These are phyloP conservation scores for Botrytis fabae DNA, from an alignment of 2,329 filamentous ascomycete genomes.

Conservation along the genomic window DNA sequence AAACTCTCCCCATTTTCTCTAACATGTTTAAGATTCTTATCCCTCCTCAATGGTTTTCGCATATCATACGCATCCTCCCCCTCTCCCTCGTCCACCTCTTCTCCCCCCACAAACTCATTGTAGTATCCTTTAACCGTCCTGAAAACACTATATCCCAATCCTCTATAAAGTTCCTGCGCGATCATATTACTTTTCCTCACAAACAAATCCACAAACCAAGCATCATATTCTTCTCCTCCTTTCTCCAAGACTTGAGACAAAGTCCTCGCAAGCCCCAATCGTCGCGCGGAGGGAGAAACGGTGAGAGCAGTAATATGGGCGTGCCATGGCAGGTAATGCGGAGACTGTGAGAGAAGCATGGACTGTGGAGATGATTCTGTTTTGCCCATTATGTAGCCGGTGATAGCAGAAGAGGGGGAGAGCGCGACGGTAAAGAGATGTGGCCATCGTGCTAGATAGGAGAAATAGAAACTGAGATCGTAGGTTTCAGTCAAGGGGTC, in stretches of 20 bases:
- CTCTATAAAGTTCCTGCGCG: conserved; percentile 85
- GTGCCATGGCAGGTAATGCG: conserved; percentile 98
- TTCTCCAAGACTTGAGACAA: conserved; percentile 79
- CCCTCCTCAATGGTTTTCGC: conserved; percentile 85
- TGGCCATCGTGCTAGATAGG: conserved; percentile 95
- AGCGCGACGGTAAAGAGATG: conserved; percentile 91
- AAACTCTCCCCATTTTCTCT: conserved; percentile 78
- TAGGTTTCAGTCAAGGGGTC: conserved; percentile 98
- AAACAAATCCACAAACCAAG: conserved; percentile 96
- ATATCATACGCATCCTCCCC: conserved; percentile 95
- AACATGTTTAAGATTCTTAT: conserved; percentile 73
- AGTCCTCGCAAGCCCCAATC: conserved; percentile 82
- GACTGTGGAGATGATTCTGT: conserved; percentile 81
- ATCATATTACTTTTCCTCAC: conserved; percentile 85
- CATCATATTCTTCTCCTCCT: conserved; percentile 77
- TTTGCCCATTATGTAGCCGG: conserved; percentile 98
- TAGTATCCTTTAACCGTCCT: conserved; percentile 90
- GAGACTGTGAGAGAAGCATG: conserved; percentile 69
- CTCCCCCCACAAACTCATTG: conserved; percentile 69
- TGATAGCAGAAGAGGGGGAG: conserved; percentile 80
- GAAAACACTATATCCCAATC: conserved; percentile 89
- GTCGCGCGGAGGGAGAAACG: conserved; percentile 80
- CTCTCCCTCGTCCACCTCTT: conserved; percentile 71
- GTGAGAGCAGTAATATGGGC: conserved; percentile 96
- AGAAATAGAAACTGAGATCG: conserved; percentile 90